Conservation (phyloP, 257 asterid genomes). For the Haberlea rhodopensis region DNA sequence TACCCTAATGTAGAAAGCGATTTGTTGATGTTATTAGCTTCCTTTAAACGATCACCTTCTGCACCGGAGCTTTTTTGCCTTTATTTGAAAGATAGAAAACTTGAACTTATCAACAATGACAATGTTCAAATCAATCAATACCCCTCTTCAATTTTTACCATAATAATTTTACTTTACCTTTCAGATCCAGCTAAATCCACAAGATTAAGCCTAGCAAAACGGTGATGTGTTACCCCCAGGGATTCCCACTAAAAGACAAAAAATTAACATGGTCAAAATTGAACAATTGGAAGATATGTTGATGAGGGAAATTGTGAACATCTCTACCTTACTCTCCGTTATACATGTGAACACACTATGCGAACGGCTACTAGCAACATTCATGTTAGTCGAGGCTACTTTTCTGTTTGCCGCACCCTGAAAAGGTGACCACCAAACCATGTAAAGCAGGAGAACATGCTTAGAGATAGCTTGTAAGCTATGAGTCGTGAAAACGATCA, state of each 20-base stretch:
- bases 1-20: slow-evolving; percentile 97
- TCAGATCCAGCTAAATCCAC: slow-evolving; percentile 99
- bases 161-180: slow-evolving; percentile 48
- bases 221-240: slow-evolving; percentile 84
- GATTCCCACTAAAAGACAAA: slow-evolving; percentile 70
- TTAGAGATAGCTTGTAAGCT: background rate
- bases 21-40: slow-evolving; percentile 95
- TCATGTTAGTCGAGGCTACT: slow-evolving; percentile 98
- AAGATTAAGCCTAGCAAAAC: slow-evolving; percentile 92
- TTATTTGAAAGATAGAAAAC: slow-evolving; percentile 24
- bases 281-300: slow-evolving; percentile 6
- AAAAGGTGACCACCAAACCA: slow-evolving; percentile 20
- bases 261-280: slow-evolving; percentile 13
- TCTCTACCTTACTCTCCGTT: slow-evolving; percentile 83
- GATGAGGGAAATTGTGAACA: slow-evolving; percentile 2
- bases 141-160: background rate
- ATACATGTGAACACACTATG: slow-evolving; percentile 96
- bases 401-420: slow-evolving; percentile 97
- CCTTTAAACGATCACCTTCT: slow-evolving; percentile 96
- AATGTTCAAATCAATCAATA: slow-evolving; percentile 6
- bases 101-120: background rate
- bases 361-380: slow-evolving; percentile 97
- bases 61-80: slow-evolving; percentile 99
- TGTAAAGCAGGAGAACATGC: slow-evolving; percentile 1
- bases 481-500: background rate